A percentile compares a stretch with the other conserved stretches of the same genome.
Evolutionary conservation across 1,284 basidiomycete species (phyloP).

Genomic region (Moesziomyces antarcticus): DNA sequence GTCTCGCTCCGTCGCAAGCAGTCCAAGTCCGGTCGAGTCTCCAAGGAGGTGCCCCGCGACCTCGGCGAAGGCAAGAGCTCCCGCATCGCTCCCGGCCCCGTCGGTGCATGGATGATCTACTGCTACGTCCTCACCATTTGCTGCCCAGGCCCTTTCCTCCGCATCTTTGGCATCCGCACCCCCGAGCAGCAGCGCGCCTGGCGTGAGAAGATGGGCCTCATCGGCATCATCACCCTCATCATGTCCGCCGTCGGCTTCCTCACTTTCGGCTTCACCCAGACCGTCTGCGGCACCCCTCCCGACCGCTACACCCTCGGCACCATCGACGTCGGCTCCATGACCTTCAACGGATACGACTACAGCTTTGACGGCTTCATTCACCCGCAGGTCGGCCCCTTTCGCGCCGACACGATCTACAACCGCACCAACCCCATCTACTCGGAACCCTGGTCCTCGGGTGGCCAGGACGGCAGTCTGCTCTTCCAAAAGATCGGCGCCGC

Average conservation of each 20-base stretch:
- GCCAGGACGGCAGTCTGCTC: constrained; percentile 89
- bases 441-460: constrained; percentile 80
- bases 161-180: constrained; percentile 79
- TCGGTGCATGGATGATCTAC: constrained; percentile 95
- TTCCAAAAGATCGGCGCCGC: constrained; percentile 90
- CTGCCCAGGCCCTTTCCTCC: constrained; percentile 75
- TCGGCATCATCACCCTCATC: constrained; percentile 80
- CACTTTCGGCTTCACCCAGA: constrained; percentile 97
- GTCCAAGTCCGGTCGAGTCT: constrained; percentile 40
- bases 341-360: constrained; percentile 93
- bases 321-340: constrained; percentile 82
- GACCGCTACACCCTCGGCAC: constrained; percentile 82
- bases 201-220: constrained; percentile 96
- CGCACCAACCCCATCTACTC: constrained; percentile 83
- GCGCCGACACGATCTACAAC: constrained; percentile 75
- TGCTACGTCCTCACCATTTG: constrained; percentile 87
- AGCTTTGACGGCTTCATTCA: constrained; percentile 80
- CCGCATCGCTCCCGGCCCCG: constrained; percentile 75
- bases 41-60: constrained; percentile 56
- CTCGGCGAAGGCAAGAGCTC: constrained; percentile 49
- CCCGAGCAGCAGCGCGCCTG: constrained; percentile 95
- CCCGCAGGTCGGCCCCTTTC: constrained; percentile 53
- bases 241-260: constrained; percentile 97
- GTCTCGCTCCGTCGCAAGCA: constrained; percentile 61
- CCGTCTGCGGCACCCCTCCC: constrained; percentile 87